A percentile compares a stretch with the other conserved stretches of the same genome.
These are phyloP conservation scores for Monosporascus cannonballus DNA, from an alignment of 2,329 filamentous ascomycete species.

Conservation along the genomic window DNA sequence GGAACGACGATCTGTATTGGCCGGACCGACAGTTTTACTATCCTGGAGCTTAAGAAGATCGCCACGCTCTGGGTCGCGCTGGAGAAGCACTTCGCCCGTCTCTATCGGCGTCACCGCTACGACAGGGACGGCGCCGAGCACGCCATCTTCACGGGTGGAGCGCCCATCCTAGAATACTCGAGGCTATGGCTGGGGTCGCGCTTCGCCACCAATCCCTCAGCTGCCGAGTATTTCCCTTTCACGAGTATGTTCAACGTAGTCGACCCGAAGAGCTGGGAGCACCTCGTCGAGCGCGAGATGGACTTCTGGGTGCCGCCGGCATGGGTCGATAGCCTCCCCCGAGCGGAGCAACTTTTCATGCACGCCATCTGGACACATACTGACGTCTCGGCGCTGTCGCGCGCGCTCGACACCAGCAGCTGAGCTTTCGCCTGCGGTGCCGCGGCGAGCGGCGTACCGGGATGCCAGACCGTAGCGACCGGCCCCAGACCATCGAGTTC, in stretches of 20 bases:
- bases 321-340: not conserved
- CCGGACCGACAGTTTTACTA: conserved; percentile 10
- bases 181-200: not conserved
- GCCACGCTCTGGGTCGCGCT: conserved; percentile 7
- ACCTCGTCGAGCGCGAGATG: conserved; percentile 1
- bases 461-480: not conserved
- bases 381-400: not conserved
- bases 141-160: not conserved
- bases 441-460: conserved; percentile 2
- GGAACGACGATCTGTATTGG: conserved; percentile 11
- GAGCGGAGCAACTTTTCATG: conserved; percentile 3
- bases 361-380: conserved; percentile 8
- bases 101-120: conserved; percentile 5
- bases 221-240: not conserved
- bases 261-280: not conserved
- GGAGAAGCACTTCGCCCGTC: not conserved
- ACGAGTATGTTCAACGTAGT: not conserved
- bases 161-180: not conserved
- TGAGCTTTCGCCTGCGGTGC: conserved; percentile 4
- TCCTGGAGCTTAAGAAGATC: conserved; percentile 15
- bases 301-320: not conserved
- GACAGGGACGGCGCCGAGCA: not conserved
- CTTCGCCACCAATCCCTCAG: not conserved
- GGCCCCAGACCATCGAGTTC: conserved; percentile 11
- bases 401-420: not conserved